Base-by-base conservation (phyloP, 148 eudicot species). In the Selenicereus undatus region DNA sequence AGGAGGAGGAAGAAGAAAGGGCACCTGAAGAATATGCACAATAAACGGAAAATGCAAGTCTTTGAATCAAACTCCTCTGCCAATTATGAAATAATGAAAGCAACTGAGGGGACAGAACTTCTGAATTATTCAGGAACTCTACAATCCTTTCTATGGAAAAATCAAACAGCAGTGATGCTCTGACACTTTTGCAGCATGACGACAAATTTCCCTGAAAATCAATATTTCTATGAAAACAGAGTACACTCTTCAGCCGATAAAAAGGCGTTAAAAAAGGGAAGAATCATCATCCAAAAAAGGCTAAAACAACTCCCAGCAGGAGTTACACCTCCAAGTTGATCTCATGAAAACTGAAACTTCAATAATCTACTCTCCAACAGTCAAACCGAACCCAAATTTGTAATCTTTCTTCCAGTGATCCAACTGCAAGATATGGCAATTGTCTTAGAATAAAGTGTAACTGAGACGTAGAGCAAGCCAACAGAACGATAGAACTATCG, bases 391-490 rank as follows among this genome's bases (percentile, higher is more conserved):
- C 51, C 94, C 92, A 51, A 91, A 91, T 87, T 90, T 90, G 91
- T 91, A 91, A 80, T 90, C 94, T 80, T 90, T 91, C 89, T 88
- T 91, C 84, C 66, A 11, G 83, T 90, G 92, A 84, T 91, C 94
- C 35, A 91, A 73, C 92, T 91, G 92, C 88, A 86, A 88, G 62
- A 65, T 51, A 81, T 60, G 62, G 9, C 8, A 36, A 7, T 73
- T 52, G 8, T 73, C 54, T 48, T 20, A 73, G 51, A 71, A 43
- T 62, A 39, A 39, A 39, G 69, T 26, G 22, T 64, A 29, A 64
- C 24, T n/a, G 30, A 20, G 22, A 64, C 26, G 22, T 66, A 11
- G 14, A 16, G 62, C 24, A 73, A 73, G 27, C 75, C 51, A 73
- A 73, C 12, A 18, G 24, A 56, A 56, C 1, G 1, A 3, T 2